Base-by-base conservation (phyloP, 345 rosid genomes). In the Brassica carinata region DNA sequence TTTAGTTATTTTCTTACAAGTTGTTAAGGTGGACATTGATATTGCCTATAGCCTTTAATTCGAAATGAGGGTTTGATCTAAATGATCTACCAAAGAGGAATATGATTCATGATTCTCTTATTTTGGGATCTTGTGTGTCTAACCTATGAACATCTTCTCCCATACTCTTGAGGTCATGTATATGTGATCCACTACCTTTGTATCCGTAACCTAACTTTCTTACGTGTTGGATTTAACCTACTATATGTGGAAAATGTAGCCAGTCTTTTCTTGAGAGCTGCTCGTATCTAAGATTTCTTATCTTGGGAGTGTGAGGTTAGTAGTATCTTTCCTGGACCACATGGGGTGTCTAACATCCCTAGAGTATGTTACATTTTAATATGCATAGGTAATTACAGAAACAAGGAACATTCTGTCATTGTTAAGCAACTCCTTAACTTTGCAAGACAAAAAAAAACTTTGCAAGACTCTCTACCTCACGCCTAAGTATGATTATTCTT, bases 1-100 rank as follows among this genome's bases (percentile, higher is more conserved):
- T 74, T 80, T 74, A 51, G 70, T 80, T 74, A 17, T 51, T 81
- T 33, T 33, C 36, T 33, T 33, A 33, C 36, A 33, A 33, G 36
- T 81, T 81, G 64, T 72, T 48, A 71, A 81, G 40, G 73, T 72
- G 62, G 59, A 53, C 19, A 40, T 53, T 51, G 57, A 55, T 40
- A 40, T 9, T 40, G 11, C 48, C 48, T 2, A 8, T 40, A 10
- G 4, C 48, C 48, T 40, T 40, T 8, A 8, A 40, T 10, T 40
- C 51, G 51, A 43, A 43, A 43, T 2, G 51, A 43, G 51, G 51
- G 51, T 43, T 43, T 43, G 51, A 11, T 43, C 51, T 43, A 3
- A 43, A 43, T 43, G 14, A 43, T 43, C 1, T 43, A 43, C 51
- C 51, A 43, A 43, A 43, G 14, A 43, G 14, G 14, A 43, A 43